Base-by-base conservation (phyloP, 805 yeast species). In the Jamesozyma gamospora region DNA sequence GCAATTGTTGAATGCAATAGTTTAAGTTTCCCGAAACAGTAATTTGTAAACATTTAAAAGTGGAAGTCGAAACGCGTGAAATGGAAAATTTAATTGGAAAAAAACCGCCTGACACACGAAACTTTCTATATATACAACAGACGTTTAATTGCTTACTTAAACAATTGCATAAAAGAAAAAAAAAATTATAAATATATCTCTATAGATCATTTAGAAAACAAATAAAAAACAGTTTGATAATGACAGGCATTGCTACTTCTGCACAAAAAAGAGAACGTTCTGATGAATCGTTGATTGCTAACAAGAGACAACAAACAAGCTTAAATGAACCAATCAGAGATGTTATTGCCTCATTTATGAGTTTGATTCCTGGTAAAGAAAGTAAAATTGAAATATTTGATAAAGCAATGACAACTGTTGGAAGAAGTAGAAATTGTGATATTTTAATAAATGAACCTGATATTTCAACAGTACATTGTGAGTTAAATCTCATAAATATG, bases 381-480 rank as follows among this genome's bases (percentile, higher is more conserved):
- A 60, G 62, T 28, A 48, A 42, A n/a, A 43, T 50, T 5, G 34
- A 43, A 1, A 42, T 75, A n/a, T 48, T 50, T 2, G 47, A 65
- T 19, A 52, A 67, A 25, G 49, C 59, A 3, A 53, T 57, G 4
- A 52, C 63, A 1, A 45, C 59, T 0, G 58, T 74, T 4, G 84
- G 84, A 1, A 64, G 84, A 42, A 75, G 81, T 50, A 66, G 77
- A 36, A 62, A 72, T 10, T 77, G 83, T 55, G 83, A 79, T 45
- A 56, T 79, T 12, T 60, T 64, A 4, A 56, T 82, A 3, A 42
- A 49, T n/a, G 79, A 76, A 9, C 58, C 64, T 1, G 87, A 81
- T 49, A 75, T 80, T 8, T 80, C 87, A 0, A 75, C 84, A 0
- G 63, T 65, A 25, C 90, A 82, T 52, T 77, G 84, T 48, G 70